Evolutionary conservation across 2,329 filamentous ascomycete species (phyloP).

Genomic region (Macrophomina pseudophaseolina): DNA sequence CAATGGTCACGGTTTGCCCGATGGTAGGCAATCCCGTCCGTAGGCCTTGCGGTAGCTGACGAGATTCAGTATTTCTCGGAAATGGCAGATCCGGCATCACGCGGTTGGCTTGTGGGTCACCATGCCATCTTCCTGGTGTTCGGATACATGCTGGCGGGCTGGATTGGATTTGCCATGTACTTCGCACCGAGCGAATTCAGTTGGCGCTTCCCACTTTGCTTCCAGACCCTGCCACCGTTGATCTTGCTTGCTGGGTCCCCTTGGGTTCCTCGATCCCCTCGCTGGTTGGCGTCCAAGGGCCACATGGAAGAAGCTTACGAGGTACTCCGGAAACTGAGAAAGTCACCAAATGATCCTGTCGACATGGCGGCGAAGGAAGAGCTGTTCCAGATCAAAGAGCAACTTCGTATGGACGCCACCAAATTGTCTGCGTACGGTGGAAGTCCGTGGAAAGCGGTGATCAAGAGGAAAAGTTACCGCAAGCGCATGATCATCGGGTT

Average conservation of each 20-base stretch:
- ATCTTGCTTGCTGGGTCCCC: slow-evolving; percentile 48
- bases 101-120: slow-evolving; percentile 50
- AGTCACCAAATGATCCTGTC: slow-evolving; percentile 45
- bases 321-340: slow-evolving; percentile 49
- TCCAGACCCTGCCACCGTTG: slow-evolving; percentile 48
- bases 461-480: slow-evolving; percentile 36
- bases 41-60: background rate
- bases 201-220: slow-evolving; percentile 53
- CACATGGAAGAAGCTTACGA: slow-evolving; percentile 52
- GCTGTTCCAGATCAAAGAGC: slow-evolving; percentile 54
- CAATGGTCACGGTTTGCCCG: slow-evolving; percentile 13
- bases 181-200: slow-evolving; percentile 50
- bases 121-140: slow-evolving; percentile 54
- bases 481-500: slow-evolving; percentile 58
- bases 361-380: slow-evolving; percentile 54
- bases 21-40: background rate
- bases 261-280: slow-evolving; percentile 54
- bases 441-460: slow-evolving; percentile 29
- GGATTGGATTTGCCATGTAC: slow-evolving; percentile 54
- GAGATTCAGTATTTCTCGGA: slow-evolving; percentile 48
- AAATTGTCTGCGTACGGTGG: slow-evolving; percentile 28
- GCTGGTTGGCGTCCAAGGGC: slow-evolving; percentile 57
- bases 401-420: slow-evolving; percentile 34
- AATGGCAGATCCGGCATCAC: slow-evolving; percentile 47
- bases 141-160: slow-evolving; percentile 52